Base-by-base conservation (phyloP, 1,284 basidiomycete genomes). In the Boletellus deceptivus region DNA sequence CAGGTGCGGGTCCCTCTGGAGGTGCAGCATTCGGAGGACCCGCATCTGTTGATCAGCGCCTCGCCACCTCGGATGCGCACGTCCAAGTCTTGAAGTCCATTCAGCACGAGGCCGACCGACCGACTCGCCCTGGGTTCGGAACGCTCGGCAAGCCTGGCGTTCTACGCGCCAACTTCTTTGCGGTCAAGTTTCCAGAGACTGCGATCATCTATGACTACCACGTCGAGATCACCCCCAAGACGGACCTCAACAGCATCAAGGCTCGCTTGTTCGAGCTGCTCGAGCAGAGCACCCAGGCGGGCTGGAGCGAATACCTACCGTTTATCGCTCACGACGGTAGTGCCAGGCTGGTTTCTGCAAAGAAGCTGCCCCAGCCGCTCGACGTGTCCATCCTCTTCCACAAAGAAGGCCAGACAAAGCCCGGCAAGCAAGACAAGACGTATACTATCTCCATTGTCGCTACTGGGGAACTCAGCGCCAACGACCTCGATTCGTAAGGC, bases 151-250 rank as follows among this genome's bases (percentile, higher is more conserved):
- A 53, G 3, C 52, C 72, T 0, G 76, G 82, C 43, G 75, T 68
- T 0, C 65, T 89, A 7, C 76, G 87, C 1, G 72, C 85, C 36
- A 90, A 90, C 61, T 86, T 88, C 64, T 88, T 87, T 62, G 57
- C 83, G 0, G 62, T 87, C 22, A 74, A 64, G 31, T 63, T 82
- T 22, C 75, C 78, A 0, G 75, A 77, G 46, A 16, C 3, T 5
- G 71, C 72, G 0, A 61, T 67, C 1, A 69, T 82, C 7, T 83
- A 79, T 58, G 84, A 89, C 55, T 89, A 90, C 59, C 68, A 67
- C 14, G 72, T 89, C 45, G 67, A 76, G 2, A 74, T 89, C 43
- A 62, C 69, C 11, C 85, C 86, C 0, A 75, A 70, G 44, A 74
- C 73, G 0, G 73, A 77, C 44, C 68, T 76, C 3, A 78, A 74